Evolutionary conservation across 805 yeast genomes (phyloP).

Genomic region (Teunomyces atbi): DNA sequence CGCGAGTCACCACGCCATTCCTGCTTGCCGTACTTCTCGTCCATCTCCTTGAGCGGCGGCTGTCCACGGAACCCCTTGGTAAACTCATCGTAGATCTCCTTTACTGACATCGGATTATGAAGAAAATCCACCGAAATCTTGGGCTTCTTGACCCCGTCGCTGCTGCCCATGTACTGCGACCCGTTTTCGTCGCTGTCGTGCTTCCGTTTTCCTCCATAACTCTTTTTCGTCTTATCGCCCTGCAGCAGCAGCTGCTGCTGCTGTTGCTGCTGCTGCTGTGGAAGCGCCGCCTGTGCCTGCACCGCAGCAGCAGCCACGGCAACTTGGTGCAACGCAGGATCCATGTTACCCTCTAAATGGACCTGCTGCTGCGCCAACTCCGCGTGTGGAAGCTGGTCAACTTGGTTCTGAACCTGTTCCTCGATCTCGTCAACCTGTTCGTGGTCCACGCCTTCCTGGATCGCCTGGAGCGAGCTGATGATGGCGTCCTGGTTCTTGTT

Average conservation of each 20-base stretch:
- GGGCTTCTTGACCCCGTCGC: slow-evolving; percentile 28
- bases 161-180: slow-evolving; percentile 6
- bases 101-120: slow-evolving; percentile 44
- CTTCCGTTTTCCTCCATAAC: slow-evolving; percentile 11
- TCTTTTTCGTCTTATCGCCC: slow-evolving; percentile 7
- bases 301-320: slow-evolving; percentile 40
- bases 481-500: slow-evolving; percentile 30
- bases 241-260: slow-evolving; percentile 8
- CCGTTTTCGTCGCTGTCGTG: slow-evolving; percentile 4
- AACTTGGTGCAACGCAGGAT: slow-evolving; percentile 41
- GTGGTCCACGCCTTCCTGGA: slow-evolving; percentile 19
- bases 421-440: slow-evolving; percentile 20
- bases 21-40: slow-evolving; percentile 41
- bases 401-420: slow-evolving; percentile 20
- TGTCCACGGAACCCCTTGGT: slow-evolving; percentile 45
- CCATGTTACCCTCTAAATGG: slow-evolving; percentile 36
- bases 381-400: slow-evolving; percentile 15
- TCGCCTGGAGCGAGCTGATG: slow-evolving; percentile 27
- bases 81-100: slow-evolving; percentile 45
- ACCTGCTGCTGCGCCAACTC: slow-evolving; percentile 15
- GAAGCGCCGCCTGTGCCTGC: slow-evolving; percentile 17
- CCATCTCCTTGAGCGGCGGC: slow-evolving; percentile 42
- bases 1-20: slow-evolving; percentile 48
- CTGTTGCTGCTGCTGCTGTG: slow-evolving; percentile 7
- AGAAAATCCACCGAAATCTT: slow-evolving; percentile 38